Evolutionary conservation across 441 rosid genomes (phyloP).

Genomic region (Melastoma candidum): DNA sequence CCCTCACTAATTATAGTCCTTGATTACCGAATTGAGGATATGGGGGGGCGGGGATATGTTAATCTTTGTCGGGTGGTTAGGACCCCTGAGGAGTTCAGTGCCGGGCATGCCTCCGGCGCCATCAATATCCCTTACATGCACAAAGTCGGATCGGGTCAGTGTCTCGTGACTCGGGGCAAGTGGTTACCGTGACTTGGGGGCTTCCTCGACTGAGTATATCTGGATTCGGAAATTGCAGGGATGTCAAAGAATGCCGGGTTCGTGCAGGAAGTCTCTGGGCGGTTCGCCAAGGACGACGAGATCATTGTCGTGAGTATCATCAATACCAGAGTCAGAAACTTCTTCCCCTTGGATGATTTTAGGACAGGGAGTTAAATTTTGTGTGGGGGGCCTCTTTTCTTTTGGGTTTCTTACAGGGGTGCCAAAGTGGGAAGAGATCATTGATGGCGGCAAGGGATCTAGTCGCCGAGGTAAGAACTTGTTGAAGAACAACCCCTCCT

Average conservation of each 20-base stretch:
- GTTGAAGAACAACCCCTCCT: not conserved
- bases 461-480: constrained; percentile 50
- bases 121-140: constrained; percentile 77
- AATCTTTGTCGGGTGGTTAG: constrained; percentile 15
- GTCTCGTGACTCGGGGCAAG: no score
- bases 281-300: constrained; percentile 67
- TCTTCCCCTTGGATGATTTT: no score
- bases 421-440: constrained; percentile 65
- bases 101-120: constrained; percentile 74
- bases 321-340: not conserved
- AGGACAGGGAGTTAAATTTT: not conserved
- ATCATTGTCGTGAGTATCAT: constrained; percentile 52
- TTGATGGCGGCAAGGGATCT: constrained; percentile 79
- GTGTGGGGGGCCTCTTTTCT: not conserved
- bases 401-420: constrained; percentile 36
- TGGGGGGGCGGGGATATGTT: no score
- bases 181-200: no score
- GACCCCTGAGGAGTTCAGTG: constrained; percentile 74
- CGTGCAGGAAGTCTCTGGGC: constrained; percentile 42
- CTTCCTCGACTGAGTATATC: no score
- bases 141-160: constrained; percentile 70
- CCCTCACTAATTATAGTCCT: no score
- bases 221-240: constrained; percentile 26
- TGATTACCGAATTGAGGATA: no score
- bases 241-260: constrained; percentile 61